phyloP scores from a whole-genome alignment of 768 basidiomycete genomes.

The Xerocomus spinulosus region DNA sequence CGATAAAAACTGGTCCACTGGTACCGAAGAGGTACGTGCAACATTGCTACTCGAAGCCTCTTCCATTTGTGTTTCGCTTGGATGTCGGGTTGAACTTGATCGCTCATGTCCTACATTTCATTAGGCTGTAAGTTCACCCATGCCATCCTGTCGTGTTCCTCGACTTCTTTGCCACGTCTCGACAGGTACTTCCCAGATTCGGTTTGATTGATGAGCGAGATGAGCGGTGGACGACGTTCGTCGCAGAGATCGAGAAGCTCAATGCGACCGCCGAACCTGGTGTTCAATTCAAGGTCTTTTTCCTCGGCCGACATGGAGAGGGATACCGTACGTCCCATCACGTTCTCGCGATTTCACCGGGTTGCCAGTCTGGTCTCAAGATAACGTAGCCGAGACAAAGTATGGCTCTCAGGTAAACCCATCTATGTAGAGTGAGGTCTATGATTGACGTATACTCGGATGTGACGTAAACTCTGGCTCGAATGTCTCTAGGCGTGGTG shows the following conservation, averaged over 20 bases:
- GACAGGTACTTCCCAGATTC: conserved; percentile 20
- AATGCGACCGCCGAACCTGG: conserved; percentile 11
- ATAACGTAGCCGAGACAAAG: conserved; percentile 65
- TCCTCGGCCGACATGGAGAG: conserved; percentile 67
- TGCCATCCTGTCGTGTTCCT: background rate
- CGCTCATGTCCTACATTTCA: background rate
- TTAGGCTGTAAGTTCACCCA: conserved; percentile 16
- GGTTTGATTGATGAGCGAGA: conserved; percentile 39
- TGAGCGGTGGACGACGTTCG: conserved; percentile 47
- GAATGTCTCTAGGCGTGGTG: conserved; percentile 45
- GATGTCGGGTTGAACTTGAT: background rate
- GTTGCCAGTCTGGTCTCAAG: conserved; percentile 28
- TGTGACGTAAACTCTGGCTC: no score
- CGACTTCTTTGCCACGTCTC: background rate
- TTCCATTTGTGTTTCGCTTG: background rate
- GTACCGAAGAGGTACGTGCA: conserved; percentile 5
- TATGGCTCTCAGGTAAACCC: conserved; percentile 48
- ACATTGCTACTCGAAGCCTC: background rate
- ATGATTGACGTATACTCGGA: no score
- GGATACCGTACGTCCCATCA: conserved; percentile 34
- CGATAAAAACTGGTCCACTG: background rate
- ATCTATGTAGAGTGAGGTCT: no score
- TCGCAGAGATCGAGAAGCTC: conserved; percentile 39
- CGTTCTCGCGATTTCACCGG: background rate
- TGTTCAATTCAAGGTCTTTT: conserved; percentile 48